Evolutionary conservation across 1,284 basidiomycete genomes (phyloP), one percentile per base, ranked within the genome.

Genomic region (Trametes hirsuta): DNA sequence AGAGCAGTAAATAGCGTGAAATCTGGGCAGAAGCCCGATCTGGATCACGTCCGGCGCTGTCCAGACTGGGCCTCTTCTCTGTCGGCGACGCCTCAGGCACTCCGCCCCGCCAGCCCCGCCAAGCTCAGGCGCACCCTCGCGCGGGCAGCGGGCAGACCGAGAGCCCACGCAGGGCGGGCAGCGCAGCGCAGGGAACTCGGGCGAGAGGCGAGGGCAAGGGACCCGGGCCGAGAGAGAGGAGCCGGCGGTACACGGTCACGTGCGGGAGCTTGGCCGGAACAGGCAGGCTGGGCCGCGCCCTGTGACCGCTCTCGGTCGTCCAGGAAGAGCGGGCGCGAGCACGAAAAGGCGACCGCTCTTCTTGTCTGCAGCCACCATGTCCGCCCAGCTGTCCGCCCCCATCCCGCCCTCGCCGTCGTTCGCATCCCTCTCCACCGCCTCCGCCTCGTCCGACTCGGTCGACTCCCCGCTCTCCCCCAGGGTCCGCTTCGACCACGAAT

Each of bases 401-500:
- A 24, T 66, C 55, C 55, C 62, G 30, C 58, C 22, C 48, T 63
- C 58, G 4, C 55, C 57, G 8, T 66, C 63, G 35, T 62, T 64
- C 57, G 53, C 39, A 22, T 65, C 62, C 48, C 50, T 63, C 53
- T 25, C 58, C 36, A 54, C 63, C 30, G 59, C 62, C n/a, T 44
- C 40, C 15, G 9, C 40, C 24, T 36, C 55, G n/a, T 37, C 51
- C 12, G 46, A 53, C 35, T n/a, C 48, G 1, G 45, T 47, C 44
- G 55, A 64, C 40, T 14, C 47, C 12, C 62, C 60, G 15, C 21
- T 44, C 42, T 53, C 59, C 3, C 65, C 66, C 59, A 66, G 57
- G 47, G 67, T 90, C 10, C 81, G 87, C 55, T 90, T 90, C 73
- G 82, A 89, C 75, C 76, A 78, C 51, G 80, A 84, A 65, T 90